phyloP scores from a whole-genome alignment of 306 rosid genomes.

The Acacia confusa region DNA sequence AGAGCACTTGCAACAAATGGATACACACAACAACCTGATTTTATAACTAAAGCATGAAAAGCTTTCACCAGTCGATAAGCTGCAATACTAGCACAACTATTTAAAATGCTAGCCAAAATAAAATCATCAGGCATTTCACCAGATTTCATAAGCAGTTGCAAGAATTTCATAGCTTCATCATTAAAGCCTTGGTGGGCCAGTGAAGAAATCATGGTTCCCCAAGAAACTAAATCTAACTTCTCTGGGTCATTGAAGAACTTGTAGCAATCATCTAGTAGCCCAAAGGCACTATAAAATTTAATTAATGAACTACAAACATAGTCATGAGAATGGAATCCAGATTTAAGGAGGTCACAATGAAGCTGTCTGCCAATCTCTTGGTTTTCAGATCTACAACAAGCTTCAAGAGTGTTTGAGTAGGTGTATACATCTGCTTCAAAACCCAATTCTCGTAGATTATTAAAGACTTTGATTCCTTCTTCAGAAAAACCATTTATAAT shows the following conservation, averaged over 20 bases:
- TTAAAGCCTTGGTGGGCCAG: constrained; percentile 46
- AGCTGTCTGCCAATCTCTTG: constrained; percentile 40
- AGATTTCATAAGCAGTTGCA: constrained; percentile 40
- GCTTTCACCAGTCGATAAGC: constrained; percentile 41
- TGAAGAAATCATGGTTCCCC: constrained; percentile 55
- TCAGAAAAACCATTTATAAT: constrained; percentile 25
- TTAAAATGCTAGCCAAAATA: constrained; percentile 54
- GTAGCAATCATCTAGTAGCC: constrained; percentile 46
- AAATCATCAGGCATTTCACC: constrained; percentile 54
- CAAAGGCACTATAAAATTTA: constrained; percentile 44
- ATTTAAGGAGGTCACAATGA: constrained; percentile 48
- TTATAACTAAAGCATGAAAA: constrained; percentile 43
- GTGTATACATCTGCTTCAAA: constrained; percentile 48
- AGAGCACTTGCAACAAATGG: constrained; percentile 54
- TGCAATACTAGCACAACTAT: constrained; percentile 44
- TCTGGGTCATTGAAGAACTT: constrained; percentile 40
- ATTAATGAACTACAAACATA: constrained; percentile 50
- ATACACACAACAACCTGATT: constrained; percentile 50
- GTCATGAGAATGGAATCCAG: constrained; percentile 42
- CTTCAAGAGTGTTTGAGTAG: constrained; percentile 46
- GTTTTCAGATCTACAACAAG: constrained; percentile 37
- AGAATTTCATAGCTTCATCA: constrained; percentile 38
- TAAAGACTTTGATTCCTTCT: constrained; percentile 42
- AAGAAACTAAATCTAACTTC: constrained; percentile 42
- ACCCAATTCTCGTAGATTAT: constrained; percentile 40